Evolutionary conservation across 106 monocot genomes (phyloP).

Genomic region (Allium sativum): DNA sequence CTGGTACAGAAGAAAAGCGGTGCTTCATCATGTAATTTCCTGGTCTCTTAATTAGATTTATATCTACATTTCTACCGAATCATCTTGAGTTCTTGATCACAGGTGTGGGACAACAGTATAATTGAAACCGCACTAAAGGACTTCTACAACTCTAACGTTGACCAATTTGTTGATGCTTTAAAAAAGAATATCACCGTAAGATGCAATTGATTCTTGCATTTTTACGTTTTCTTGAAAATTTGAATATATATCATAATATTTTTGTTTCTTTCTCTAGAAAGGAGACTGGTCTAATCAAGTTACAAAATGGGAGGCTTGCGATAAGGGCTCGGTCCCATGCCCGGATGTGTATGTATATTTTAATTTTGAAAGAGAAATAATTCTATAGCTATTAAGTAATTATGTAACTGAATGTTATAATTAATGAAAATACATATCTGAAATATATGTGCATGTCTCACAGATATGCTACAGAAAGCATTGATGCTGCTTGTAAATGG

Average conservation of each 20-base stretch:
- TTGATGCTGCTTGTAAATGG: slow-evolving; percentile 45
- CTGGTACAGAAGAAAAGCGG: slow-evolving; percentile 32
- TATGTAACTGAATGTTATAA: neutral
- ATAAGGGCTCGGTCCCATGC: slow-evolving; percentile 14
- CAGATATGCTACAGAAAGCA: slow-evolving; percentile 57
- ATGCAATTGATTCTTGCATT: neutral
- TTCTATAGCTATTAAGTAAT: too few species aligned
- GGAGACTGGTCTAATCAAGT: slow-evolving; percentile 31
- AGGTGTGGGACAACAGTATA: slow-evolving; percentile 53
- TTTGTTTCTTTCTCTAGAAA: slow-evolving; percentile 10
- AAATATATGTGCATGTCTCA: too few species aligned
- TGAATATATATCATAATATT: neutral
- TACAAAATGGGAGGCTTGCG: slow-evolving; percentile 31
- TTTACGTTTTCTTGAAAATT: neutral
- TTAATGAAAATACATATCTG: too few species aligned
- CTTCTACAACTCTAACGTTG: slow-evolving; percentile 15
- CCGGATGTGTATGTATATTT: slow-evolving; percentile 29
- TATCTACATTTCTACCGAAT: neutral
- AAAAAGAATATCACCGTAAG: slow-evolving; percentile 36
- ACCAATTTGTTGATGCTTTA: slow-evolving; percentile 17
- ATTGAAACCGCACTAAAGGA: slow-evolving; percentile 24
- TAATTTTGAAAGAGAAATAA: too few species aligned
- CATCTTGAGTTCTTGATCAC: neutral
- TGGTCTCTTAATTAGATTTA: neutral
- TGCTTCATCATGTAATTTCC: slow-evolving; percentile 32